phyloP scores from a whole-genome alignment of 2,329 filamentous ascomycete species.

The Cercospora berteroae region DNA sequence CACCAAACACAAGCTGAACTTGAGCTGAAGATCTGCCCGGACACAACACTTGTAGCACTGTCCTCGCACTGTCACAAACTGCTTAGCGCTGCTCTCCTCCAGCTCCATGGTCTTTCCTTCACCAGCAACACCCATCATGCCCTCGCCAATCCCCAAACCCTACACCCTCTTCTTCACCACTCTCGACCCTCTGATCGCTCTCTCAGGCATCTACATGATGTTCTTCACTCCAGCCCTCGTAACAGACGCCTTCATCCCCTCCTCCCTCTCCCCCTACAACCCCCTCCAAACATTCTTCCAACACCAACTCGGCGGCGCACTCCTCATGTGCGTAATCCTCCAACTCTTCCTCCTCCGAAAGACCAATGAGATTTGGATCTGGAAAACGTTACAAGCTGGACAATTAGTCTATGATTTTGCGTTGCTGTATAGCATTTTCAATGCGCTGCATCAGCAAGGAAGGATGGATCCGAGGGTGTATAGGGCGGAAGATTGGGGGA shows the following conservation, averaged over 20 bases:
- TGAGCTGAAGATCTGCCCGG: not conserved
- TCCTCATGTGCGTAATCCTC: slow-evolving; percentile 16
- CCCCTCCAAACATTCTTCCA: slow-evolving; percentile 17
- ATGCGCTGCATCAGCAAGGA: slow-evolving; percentile 14
- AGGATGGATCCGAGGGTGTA: slow-evolving; percentile 6
- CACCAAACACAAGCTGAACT: not conserved
- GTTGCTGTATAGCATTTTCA: slow-evolving; percentile 17
- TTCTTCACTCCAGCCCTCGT: slow-evolving; percentile 15
- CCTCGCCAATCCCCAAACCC: not conserved
- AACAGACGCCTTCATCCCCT: slow-evolving; percentile 17
- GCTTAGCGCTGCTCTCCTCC: too few relatives aligned
- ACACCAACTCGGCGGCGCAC: slow-evolving; percentile 23
- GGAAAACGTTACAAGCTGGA: slow-evolving; percentile 21
- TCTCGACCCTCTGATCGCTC: slow-evolving; percentile 20
- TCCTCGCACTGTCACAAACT: too few relatives aligned
- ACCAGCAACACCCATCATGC: too few relatives aligned
- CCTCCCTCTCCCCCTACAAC: slow-evolving; percentile 13
- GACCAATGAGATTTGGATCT: slow-evolving; percentile 22
- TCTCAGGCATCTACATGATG: slow-evolving; percentile 20
- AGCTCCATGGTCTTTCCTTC: too few relatives aligned
- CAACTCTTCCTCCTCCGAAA: slow-evolving; percentile 17
- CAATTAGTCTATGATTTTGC: slow-evolving; percentile 18
- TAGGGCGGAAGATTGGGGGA: slow-evolving; percentile 18
- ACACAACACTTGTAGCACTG: too few relatives aligned
- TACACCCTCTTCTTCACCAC: slow-evolving; percentile 23